These are phyloP conservation scores for Barnettozyma californica DNA, from an alignment of 805 yeast species.

Conservation along the genomic window DNA sequence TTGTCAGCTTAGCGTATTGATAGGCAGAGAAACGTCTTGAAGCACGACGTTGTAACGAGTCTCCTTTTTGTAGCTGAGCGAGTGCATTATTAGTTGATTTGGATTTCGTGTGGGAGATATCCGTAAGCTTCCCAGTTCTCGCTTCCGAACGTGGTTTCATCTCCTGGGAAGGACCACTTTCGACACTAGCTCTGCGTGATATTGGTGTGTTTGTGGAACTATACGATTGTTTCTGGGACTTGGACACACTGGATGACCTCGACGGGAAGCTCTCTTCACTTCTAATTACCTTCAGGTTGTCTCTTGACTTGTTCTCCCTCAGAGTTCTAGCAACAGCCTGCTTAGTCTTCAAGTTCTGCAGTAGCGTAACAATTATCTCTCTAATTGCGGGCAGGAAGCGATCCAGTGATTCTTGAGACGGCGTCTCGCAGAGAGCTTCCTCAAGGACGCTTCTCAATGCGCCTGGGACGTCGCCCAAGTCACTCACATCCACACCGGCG, in stretches of 20 bases:
- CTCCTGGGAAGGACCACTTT: not conserved
- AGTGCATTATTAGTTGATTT: conserved; percentile 49
- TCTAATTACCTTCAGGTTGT: conserved; percentile 12
- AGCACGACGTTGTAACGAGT: conserved; percentile 84
- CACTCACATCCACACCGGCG: conserved; percentile 76
- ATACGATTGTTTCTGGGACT: not conserved
- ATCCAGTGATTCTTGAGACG: conserved; percentile 79
- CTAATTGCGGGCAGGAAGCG: conserved; percentile 78
- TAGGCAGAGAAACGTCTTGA: conserved; percentile 92
- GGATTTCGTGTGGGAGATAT: conserved; percentile 8
- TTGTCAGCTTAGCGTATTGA: conserved; percentile 74
- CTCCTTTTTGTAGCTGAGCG: conserved; percentile 73
- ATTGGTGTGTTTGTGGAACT: not conserved
- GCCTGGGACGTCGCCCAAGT: conserved; percentile 87
- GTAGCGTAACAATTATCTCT: conserved; percentile 73
- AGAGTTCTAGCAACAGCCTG: conserved; percentile 51
- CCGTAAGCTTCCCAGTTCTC: not conserved
- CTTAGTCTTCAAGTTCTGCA: conserved; percentile 75
- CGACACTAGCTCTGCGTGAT: not conserved
- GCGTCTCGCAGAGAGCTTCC: conserved; percentile 77
- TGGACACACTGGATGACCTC: conserved; percentile 5
- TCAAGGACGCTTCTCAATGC: conserved; percentile 76
- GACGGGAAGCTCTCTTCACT: conserved; percentile 11
- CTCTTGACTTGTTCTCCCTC: conserved; percentile 25
- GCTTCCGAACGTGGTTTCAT: conserved; percentile 1